Evolutionary conservation across 2,329 filamentous ascomycete genomes (phyloP), one percentile per base, ranked within the genome.

Genomic region (Aspergillus tamarii): DNA sequence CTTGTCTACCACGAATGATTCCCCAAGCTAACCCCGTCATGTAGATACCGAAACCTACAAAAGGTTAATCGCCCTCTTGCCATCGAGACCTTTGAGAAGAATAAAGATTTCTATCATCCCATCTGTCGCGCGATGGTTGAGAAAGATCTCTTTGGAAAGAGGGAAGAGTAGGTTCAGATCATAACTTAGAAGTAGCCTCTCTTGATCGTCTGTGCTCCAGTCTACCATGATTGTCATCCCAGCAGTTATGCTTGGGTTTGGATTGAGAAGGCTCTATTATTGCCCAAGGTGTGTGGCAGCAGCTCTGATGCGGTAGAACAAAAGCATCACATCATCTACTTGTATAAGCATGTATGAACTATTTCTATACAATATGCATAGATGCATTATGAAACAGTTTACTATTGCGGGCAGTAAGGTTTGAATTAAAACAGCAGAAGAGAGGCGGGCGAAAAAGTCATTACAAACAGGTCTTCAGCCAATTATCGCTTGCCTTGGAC

Each of bases 31-130:
- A 74, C 54, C 28, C 14, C 34, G 19, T 9, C 16, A 10, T 39
- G 3, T 36, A 79, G 78, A 66, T 83, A 90, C 81, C 86, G 90
- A 65, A 85, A 87, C 57, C 81, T 99, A 69, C 89, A 90, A 73
- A 88, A 89, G 76, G 87, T 91, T 45, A 90, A 97, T 79, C 83
- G 87, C 54, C 82, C 88, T 30, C 79, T 96, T 72, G 94, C 95
- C 0, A 79, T 94, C 59, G 83, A 88, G 76, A 96, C 94, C 0
- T 97, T 97, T 79, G 87, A 91, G 80, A 91, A 90, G 85, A 90
- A 97, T 77, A 91, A 86, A 79, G 89, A 93, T 66, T 98, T 98
- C 75, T 99, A 98, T 76, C 94, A 98, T 75, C 95, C 95, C 2
- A 97, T 98, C 71, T 97, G 94, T 77, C 87, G 88, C 65, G 87